These are phyloP conservation scores for Penicillium sp. DNA, from an alignment of 2,329 filamentous ascomycete genomes.

Conservation along the genomic window DNA sequence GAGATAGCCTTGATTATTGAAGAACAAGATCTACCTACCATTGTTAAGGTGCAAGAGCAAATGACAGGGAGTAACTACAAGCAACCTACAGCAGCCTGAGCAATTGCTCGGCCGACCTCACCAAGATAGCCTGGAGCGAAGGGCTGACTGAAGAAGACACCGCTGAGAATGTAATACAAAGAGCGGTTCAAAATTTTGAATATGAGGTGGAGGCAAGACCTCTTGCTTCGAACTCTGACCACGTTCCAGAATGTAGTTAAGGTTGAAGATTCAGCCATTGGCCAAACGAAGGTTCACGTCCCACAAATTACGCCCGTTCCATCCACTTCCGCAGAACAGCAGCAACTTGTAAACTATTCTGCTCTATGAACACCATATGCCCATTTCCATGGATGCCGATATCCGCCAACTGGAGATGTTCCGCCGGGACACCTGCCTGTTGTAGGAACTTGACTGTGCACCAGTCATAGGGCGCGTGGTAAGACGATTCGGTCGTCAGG, in stretches of 20 bases:
- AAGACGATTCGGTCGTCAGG: constrained; percentile 52
- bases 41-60: too few species aligned
- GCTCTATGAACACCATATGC: constrained; percentile 55
- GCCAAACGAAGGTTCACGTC: neutral
- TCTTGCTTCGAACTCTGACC: neutral
- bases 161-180: neutral
- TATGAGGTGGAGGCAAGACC: neutral
- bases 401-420: constrained; percentile 46
- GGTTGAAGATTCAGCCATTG: neutral
- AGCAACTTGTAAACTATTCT: constrained; percentile 43
- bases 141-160: neutral
- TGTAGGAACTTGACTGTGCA: constrained; percentile 51
- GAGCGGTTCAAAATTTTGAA: neutral
- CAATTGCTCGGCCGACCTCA: neutral
- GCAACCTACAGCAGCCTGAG: neutral
- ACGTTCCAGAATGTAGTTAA: too few species aligned
- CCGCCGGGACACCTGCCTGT: constrained; percentile 49
- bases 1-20: too few species aligned
- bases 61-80: too few species aligned
- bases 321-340: constrained; percentile 42
- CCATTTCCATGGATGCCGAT: constrained; percentile 52
- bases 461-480: constrained; percentile 54
- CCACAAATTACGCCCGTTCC: constrained; percentile 1
- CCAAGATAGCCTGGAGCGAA: neutral
- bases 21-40: too few species aligned